These are phyloP conservation scores for Magnusiomyces paraingens DNA, from an alignment of 1,139 yeast species.

Conservation along the genomic window DNA sequence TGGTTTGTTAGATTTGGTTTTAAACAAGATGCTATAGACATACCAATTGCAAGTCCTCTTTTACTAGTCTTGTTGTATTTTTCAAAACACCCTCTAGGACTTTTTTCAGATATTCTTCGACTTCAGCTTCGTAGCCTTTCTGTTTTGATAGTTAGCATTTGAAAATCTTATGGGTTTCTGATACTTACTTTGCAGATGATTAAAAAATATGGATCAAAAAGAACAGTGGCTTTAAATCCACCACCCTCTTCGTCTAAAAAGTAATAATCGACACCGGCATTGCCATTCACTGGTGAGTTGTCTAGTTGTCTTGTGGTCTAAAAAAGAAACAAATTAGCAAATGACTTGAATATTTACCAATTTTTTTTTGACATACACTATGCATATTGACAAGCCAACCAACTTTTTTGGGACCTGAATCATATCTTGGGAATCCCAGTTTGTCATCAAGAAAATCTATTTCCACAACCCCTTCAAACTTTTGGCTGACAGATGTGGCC, in stretches of 20 bases:
- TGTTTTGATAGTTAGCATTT: slow-evolving; percentile 6
- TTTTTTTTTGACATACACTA: slow-evolving; percentile 30
- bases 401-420: slow-evolving; percentile 60
- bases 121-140: slow-evolving; percentile 61
- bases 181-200: slow-evolving; percentile 49
- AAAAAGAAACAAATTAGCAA: slow-evolving; percentile 1
- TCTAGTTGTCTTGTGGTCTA: slow-evolving; percentile 50
- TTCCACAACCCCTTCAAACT: slow-evolving; percentile 24
- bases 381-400: slow-evolving; percentile 87
- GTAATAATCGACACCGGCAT: slow-evolving; percentile 89
- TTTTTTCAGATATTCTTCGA: slow-evolving; percentile 76
- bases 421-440: slow-evolving; percentile 82
- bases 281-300: slow-evolving; percentile 33
- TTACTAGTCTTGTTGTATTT: slow-evolving; percentile 46
- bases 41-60: slow-evolving; percentile 64
- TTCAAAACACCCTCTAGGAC: slow-evolving; percentile 60
- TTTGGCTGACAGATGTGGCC: slow-evolving; percentile 17
- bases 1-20: not conserved
- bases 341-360: not conserved
- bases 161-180: not conserved
- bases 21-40: not conserved
- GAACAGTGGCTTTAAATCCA: slow-evolving; percentile 77
- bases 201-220: slow-evolving; percentile 82
- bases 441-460: slow-evolving; percentile 47
- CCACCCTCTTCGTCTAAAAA: slow-evolving; percentile 98